Base-by-base conservation (phyloP, 176 grass and related monocot species). In the Oryza rufipogon region DNA sequence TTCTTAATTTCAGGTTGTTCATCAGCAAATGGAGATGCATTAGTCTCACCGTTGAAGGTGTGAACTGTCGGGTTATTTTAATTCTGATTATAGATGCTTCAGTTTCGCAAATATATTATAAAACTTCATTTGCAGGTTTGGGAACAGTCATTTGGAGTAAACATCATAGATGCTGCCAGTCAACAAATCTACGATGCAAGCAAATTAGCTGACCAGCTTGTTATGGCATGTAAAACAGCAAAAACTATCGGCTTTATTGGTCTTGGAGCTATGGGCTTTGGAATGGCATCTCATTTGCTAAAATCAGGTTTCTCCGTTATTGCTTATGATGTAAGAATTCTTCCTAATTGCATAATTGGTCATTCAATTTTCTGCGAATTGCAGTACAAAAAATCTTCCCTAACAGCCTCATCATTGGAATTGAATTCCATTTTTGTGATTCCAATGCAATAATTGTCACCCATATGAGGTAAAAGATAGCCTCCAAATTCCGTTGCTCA, bases 211-310 rank as follows among this genome's bases (percentile, higher is more conserved):
- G 80, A 88, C 30, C 52, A 90, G 82, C 85, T 95, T 86, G 80
- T 79, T 90, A 46, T 64, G 81, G 82, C 76, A 86, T 89, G 89
- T 45, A 93, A 95, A 90, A 25, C 68, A 88, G 83, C 83, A 71
- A 92, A 93, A 64, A 91, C 65, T 83, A 80, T 98, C 82, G 95
- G 95, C 46, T 98, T 98, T 88, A 90, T 98, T 85, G 95, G 95
- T 64, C 95, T 98, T 78, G 95, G 95, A 88, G 95, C 95, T 67
- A 98, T 98, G 95, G 95, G 92, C 36, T 93, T 98, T 87, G 95
- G 95, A 83, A 98, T 98, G 95, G 95, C 91, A 66, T 87, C 89
- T 69, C 95, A 95, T 95, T 95, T 98, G 85, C 80, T 98, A 83
- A 93, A 91, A 88, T 93, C 91, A 84, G 91, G 91, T 51, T 98